Percentiles rank a stretch among this genome's conserved stretches.
These are phyloP conservation scores for Phytophthora pluvialis DNA, from an alignment of 352 stramenopile genomes.

Conservation along the genomic window DNA sequence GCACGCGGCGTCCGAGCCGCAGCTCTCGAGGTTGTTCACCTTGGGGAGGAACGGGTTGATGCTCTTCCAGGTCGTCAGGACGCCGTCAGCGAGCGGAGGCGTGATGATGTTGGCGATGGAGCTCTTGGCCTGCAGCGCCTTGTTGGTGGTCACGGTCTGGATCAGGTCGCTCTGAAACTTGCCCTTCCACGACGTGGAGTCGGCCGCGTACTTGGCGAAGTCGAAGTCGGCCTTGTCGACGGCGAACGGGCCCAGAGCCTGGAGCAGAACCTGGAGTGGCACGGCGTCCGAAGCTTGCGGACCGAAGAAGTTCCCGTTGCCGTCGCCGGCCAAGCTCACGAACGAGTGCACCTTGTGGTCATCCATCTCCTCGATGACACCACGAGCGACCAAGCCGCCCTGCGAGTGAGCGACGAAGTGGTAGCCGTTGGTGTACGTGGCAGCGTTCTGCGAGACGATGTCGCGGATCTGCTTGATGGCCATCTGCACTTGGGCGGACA, in stretches of 20 bases:
- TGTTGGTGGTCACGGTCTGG: constrained; percentile 32
- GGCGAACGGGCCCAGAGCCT: constrained; percentile 43
- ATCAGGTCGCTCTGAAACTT: constrained; percentile 56
- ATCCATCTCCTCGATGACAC: constrained; percentile 63
- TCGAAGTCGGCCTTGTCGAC: constrained; percentile 44
- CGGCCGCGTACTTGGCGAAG: constrained; percentile 45
- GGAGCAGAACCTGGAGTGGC: constrained; percentile 45
- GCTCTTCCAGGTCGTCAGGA: constrained; percentile 40
- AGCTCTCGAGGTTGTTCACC: constrained; percentile 46
- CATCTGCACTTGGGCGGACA: constrained; percentile 52
- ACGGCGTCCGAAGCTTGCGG: constrained; percentile 46
- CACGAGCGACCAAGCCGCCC: constrained; percentile 51
- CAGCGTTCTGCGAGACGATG: constrained; percentile 41
- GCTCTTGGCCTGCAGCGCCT: constrained; percentile 35
- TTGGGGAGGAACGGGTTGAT: constrained; percentile 47
- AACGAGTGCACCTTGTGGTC: constrained; percentile 59
- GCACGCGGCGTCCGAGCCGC: constrained; percentile 24
- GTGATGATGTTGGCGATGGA: constrained; percentile 47
- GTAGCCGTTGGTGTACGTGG: constrained; percentile 54
- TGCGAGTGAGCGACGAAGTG: constrained; percentile 64
- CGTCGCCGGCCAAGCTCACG: constrained; percentile 53
- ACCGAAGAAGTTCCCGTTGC: constrained; percentile 66
- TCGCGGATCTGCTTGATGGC: constrained; percentile 55
- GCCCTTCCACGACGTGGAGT: constrained; percentile 38
- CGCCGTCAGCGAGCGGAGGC: constrained; percentile 33